A percentile compares a stretch with the other conserved stretches of the same genome.
Evolutionary conservation across 2,329 filamentous ascomycete species (phyloP).

Genomic region (Atkinsonella texensis): DNA sequence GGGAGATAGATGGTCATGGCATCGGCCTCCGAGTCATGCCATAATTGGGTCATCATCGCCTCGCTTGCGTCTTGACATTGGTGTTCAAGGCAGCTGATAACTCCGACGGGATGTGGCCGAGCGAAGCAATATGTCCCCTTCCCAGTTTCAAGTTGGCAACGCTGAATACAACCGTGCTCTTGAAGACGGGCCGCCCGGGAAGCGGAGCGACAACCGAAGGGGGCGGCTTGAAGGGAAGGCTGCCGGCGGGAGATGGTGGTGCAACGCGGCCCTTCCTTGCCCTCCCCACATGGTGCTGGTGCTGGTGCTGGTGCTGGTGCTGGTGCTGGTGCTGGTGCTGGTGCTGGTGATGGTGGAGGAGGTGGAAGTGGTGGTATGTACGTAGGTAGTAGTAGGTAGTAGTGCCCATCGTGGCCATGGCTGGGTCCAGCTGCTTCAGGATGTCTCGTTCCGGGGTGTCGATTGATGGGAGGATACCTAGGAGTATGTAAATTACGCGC

Average conservation of each 20-base stretch:
- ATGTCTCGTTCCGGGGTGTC: background rate
- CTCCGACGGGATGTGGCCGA: background rate
- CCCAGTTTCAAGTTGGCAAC: background rate
- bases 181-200: conserved; percentile 7
- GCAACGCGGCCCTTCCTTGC: too few relatives aligned
- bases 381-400: too few relatives aligned
- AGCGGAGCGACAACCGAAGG: conserved; percentile 4
- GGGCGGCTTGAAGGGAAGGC: conserved; percentile 2
- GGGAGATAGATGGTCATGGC: conserved; percentile 1
- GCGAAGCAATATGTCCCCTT: background rate
- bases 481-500: background rate
- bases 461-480: background rate
- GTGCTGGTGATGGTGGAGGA: too few relatives aligned
- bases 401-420: too few relatives aligned
- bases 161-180: conserved; percentile 1
- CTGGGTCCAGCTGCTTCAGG: background rate
- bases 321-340: too few relatives aligned
- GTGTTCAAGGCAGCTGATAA: background rate
- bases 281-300: too few relatives aligned
- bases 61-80: background rate
- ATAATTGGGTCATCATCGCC: background rate
- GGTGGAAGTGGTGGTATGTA: too few relatives aligned
- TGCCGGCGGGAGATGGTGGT: background rate
- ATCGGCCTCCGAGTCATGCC: conserved; percentile 3
- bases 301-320: too few relatives aligned